Percentiles rank a stretch among this genome's conserved stretches.
These are phyloP conservation scores for Aspergillus olivimuriae DNA, from an alignment of 495 filamentous ascomycete species.

Conservation along the genomic window DNA sequence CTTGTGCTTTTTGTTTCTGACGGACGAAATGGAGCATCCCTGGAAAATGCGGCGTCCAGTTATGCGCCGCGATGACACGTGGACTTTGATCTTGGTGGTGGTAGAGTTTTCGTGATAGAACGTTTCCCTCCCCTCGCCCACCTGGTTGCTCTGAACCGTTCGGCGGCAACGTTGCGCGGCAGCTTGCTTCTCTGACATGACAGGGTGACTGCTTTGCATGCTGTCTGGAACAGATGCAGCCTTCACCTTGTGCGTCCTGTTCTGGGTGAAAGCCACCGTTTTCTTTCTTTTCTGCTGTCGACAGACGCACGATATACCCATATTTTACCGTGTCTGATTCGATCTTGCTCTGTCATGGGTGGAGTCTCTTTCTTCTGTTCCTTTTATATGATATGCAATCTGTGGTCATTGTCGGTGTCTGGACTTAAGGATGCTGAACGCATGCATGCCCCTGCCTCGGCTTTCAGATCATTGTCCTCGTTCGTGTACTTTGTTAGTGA, in stretches of 20 bases:
- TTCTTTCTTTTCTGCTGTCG: not conserved
- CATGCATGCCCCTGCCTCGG: too few species aligned
- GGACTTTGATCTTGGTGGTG: not conserved
- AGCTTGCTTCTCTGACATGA: not conserved
- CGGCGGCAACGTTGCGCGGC: not conserved
- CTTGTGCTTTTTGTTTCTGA: not conserved
- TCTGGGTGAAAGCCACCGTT: not conserved
- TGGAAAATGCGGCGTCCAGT: constrained; percentile 5
- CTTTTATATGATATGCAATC: constrained; percentile 1
- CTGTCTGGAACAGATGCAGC: constrained; percentile 9
- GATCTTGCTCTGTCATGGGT: not conserved
- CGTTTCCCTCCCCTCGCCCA: not conserved
- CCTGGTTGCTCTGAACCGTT: constrained; percentile 5
- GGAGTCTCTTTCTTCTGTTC: constrained; percentile 3
- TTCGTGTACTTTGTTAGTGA: too few species aligned
- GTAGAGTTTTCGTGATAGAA: constrained; percentile 5
- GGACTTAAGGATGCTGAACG: too few species aligned
- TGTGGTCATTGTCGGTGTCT: too few species aligned
- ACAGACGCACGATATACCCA: constrained; percentile 6
- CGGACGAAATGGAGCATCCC: not conserved
- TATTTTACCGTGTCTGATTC: not conserved
- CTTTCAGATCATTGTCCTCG: too few species aligned
- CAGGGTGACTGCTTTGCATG: not conserved
- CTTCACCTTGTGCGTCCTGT: not conserved
- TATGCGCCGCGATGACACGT: not conserved